Conservation (phyloP, 768 basidiomycete species). For the Amyloporia xantha region DNA sequence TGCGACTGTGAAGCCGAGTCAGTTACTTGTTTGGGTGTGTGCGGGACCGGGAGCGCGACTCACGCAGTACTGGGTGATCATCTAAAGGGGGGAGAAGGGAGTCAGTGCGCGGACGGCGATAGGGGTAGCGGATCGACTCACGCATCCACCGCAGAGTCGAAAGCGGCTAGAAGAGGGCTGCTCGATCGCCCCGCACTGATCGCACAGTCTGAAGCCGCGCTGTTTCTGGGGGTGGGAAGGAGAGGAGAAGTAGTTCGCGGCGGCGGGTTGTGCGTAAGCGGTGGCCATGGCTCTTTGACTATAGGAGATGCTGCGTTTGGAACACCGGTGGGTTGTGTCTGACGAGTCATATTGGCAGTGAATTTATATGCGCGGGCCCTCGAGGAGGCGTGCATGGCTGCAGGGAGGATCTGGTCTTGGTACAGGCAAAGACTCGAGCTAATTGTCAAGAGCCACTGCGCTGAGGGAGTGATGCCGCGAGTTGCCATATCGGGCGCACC, state of each 20-base stretch:
- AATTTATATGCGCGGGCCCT: no score
- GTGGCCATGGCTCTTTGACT: conserved; percentile 23
- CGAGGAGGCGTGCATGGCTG: no score
- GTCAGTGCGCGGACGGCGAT: conserved; percentile 13
- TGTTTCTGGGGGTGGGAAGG: conserved; percentile 45
- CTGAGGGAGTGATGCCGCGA: conserved; percentile 5
- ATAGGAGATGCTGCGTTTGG: conserved; percentile 6
- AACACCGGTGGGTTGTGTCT: conserved; percentile 9
- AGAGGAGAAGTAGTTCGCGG: conserved; percentile 68
- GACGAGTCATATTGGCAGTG: conserved; percentile 1
- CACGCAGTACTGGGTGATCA: conserved; percentile 84
- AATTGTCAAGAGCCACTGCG: conserved; percentile 20
- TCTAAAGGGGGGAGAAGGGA: conserved; percentile 35
- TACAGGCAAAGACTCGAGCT: conserved; percentile 16
- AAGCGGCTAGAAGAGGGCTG: conserved; percentile 56
- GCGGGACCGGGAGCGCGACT: conserved; percentile 21
- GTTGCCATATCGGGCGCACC: conserved; percentile 7
- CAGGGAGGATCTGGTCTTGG: conserved; percentile 7
- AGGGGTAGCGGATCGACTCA: conserved; percentile 35
- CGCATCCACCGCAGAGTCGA: conserved; percentile 79
- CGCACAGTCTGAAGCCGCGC: conserved; percentile 73
- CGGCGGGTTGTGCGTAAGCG: conserved; percentile 59
- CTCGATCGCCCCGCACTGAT: conserved; percentile 67
- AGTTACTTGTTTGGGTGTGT: background rate
- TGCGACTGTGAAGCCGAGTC: conserved; percentile 47